phyloP scores from a whole-genome alignment of 768 basidiomycete species.

The Suillus luteus region DNA sequence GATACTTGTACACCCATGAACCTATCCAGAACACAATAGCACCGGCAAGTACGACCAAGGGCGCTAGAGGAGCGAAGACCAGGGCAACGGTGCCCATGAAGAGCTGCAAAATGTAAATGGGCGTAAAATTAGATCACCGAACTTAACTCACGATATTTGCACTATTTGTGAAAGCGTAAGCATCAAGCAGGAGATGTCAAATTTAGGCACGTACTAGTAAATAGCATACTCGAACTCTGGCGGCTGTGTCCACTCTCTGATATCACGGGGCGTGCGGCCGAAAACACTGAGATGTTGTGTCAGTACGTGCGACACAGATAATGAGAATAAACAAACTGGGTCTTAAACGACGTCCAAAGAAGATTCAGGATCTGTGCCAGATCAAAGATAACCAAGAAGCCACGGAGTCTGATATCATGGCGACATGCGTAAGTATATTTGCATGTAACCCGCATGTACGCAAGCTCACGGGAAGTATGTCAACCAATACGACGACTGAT shows the following conservation, averaged over 20 bases:
- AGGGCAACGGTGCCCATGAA: constrained; percentile 94
- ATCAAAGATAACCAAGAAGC: constrained; percentile 93
- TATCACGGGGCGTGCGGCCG: constrained; percentile 88
- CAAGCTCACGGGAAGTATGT: constrained; percentile 87
- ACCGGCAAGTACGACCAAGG: constrained; percentile 82
- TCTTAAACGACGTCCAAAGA: constrained; percentile 81
- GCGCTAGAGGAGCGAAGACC: constrained; percentile 93
- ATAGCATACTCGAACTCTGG: constrained; percentile 87
- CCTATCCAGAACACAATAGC: constrained; percentile 86
- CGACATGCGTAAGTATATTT: constrained; percentile 12
- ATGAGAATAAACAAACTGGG: constrained; percentile 51
- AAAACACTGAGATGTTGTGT: constrained; percentile 52
- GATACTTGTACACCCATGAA: constrained; percentile 92
- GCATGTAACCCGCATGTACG: constrained; percentile 6
- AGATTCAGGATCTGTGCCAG: constrained; percentile 94
- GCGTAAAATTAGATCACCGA: background rate
- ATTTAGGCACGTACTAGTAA: constrained; percentile 62
- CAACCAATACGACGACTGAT: constrained; percentile 90
- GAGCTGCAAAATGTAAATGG: constrained; percentile 44
- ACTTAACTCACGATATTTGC: constrained; percentile 55
- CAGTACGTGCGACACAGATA: background rate
- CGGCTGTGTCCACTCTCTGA: constrained; percentile 88
- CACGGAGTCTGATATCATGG: constrained; percentile 64
- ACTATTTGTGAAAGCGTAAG: constrained; percentile 30
- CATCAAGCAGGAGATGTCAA: constrained; percentile 7